phyloP scores from a whole-genome alignment of 192 early-diverging fungal species.

The Entomortierella chlamydospora region DNA sequence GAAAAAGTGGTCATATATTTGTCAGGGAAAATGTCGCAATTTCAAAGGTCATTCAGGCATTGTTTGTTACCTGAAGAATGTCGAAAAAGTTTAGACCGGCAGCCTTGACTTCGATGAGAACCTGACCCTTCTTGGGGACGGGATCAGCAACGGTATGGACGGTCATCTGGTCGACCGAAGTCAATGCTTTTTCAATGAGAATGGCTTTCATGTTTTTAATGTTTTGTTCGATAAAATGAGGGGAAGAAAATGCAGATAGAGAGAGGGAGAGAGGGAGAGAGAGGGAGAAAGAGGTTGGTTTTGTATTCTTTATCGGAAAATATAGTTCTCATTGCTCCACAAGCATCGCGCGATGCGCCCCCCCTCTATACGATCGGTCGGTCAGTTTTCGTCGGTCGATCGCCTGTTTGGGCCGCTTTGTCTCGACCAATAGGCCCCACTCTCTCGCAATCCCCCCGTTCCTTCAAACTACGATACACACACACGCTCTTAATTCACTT shows the following conservation, averaged over 20 bases:
- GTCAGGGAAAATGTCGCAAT: too few relatives aligned
- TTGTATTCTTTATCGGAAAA: too few relatives aligned
- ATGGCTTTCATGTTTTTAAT: conserved; percentile 49
- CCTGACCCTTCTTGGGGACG: conserved; percentile 63
- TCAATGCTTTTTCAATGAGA: conserved; percentile 68
- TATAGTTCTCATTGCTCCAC: too few relatives aligned
- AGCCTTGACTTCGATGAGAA: conserved; percentile 77
- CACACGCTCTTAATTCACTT: too few relatives aligned
- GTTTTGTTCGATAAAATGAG: neutral
- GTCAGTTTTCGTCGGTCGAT: too few relatives aligned
- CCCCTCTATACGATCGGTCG: conserved; percentile 34
- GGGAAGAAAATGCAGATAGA: neutral
- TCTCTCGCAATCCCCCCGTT: neutral
- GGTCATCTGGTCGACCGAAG: conserved; percentile 63
- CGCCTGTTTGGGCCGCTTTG: conserved; percentile 10
- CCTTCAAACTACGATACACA: too few relatives aligned
- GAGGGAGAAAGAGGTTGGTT: neutral
- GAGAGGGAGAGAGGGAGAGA: neutral
- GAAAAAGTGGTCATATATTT: neutral
- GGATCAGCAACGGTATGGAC: conserved; percentile 71
- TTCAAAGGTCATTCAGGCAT: neutral
- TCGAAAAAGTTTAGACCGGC: conserved; percentile 82
- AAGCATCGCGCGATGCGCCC: too few relatives aligned
- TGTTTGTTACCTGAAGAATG: conserved; percentile 66
- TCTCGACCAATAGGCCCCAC: neutral